phyloP scores from a whole-genome alignment of 2,329 filamentous ascomycete species.

The Scopulariopsis brevicaulis region DNA sequence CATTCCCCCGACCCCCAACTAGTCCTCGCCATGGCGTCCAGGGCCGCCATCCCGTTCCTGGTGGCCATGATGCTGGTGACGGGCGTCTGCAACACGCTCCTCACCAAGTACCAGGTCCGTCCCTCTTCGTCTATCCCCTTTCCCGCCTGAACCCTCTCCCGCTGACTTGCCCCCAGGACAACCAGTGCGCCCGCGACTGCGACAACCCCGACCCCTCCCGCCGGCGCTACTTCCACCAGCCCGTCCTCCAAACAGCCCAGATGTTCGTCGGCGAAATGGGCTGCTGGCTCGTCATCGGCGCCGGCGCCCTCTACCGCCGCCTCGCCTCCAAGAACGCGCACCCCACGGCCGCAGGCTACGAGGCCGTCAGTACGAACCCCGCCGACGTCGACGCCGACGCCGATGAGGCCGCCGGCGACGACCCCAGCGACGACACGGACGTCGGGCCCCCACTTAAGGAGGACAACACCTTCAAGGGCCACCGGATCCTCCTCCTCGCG shows the following conservation, averaged over 20 bases:
- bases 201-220: conserved; percentile 54
- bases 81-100: conserved; percentile 89
- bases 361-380: conserved; percentile 43
- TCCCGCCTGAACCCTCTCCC: neutral
- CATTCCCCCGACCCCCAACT: neutral
- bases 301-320: conserved; percentile 54
- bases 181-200: conserved; percentile 93
- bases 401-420: conserved; percentile 12
- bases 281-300: conserved; percentile 82
- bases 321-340: conserved; percentile 29
- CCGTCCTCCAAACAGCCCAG: conserved; percentile 89
- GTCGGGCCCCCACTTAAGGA: conserved; percentile 26
- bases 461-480: conserved; percentile 51
- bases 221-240: conserved; percentile 75
- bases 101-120: conserved; percentile 86
- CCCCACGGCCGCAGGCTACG: conserved; percentile 46
- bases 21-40: conserved; percentile 50
- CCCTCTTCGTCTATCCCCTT: neutral
- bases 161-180: conserved; percentile 49
- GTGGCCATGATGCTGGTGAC: conserved; percentile 96
- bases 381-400: conserved; percentile 27
- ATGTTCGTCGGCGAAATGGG: conserved; percentile 98
- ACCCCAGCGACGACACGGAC: conserved; percentile 14
- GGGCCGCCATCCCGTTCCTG: conserved; percentile 66
- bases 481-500: conserved; percentile 62